A percentile compares a stretch with the other conserved stretches of the same genome.
Evolutionary conservation across 1,284 basidiomycete species (phyloP).

Genomic region (Cutaneotrichosporon sp.): DNA sequence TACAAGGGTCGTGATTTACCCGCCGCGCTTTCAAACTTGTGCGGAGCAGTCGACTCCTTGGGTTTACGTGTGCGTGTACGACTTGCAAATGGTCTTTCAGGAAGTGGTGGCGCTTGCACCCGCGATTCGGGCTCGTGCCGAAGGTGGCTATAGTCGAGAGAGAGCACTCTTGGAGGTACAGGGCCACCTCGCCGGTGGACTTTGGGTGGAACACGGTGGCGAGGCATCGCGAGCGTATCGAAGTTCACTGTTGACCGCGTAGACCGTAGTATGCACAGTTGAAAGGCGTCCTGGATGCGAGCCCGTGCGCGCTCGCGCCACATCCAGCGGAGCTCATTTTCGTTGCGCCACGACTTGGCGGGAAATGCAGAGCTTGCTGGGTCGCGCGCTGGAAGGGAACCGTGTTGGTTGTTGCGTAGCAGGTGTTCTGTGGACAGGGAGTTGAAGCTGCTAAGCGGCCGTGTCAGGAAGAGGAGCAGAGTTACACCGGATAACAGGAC

Average conservation of each 20-base stretch:
- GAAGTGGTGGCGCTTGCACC: too few relatives aligned
- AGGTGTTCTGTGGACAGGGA: not conserved
- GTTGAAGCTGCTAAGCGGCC: slow-evolving; percentile 11
- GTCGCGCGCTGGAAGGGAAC: slow-evolving; percentile 19
- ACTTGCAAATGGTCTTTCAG: too few relatives aligned
- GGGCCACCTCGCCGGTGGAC: not conserved
- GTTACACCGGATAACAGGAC: slow-evolving; percentile 47
- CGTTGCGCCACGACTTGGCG: slow-evolving; percentile 46
- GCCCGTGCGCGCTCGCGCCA: slow-evolving; percentile 68
- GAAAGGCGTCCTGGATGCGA: slow-evolving; percentile 69
- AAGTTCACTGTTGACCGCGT: not conserved
- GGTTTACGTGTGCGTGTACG: too few relatives aligned
- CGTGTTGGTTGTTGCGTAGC: not conserved
- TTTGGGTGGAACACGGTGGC: not conserved
- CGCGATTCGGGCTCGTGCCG: too few relatives aligned
- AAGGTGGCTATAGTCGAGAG: not conserved
- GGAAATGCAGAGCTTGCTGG: slow-evolving; percentile 30
- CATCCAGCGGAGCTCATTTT: slow-evolving; percentile 56
- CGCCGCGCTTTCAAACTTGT: too few relatives aligned
- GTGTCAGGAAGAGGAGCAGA: not conserved
- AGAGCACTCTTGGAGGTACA: not conserved
- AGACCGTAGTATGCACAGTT: slow-evolving; percentile 59
- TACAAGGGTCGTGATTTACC: not conserved
- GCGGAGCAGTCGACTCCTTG: too few relatives aligned
- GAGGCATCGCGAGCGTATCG: not conserved